Base-by-base conservation (phyloP, 768 basidiomycete species). In the Coprinellus aureogranulatus region DNA sequence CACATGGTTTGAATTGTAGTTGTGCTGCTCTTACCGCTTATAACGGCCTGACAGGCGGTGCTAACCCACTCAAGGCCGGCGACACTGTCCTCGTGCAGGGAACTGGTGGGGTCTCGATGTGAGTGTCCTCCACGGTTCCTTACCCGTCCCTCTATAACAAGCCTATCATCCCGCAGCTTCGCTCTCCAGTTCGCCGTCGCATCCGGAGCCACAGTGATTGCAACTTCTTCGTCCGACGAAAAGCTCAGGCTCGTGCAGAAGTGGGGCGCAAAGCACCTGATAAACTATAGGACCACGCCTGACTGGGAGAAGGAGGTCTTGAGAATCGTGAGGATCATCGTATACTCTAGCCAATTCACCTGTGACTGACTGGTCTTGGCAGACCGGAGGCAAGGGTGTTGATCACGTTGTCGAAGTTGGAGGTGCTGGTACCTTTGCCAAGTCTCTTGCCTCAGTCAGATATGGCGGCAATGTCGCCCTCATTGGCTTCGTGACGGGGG, bases 1-100 rank as follows among this genome's bases (percentile, higher is more conserved):
- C 23, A 20, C 5, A 27, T 14, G 5, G 41, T 25, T 34, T 31
- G 37, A 39, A 14, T 18, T 26, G 12, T 42, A 83, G 81, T 28
- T 84, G 81, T 58, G 84, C 85, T 4, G 85, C 78, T 3, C 61
- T 88, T 54, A 89, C 86, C 0, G 85, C 87, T 0, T 89, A 86
- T 71, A 85, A 82, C 59, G 80, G 80, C 4, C 68, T 88, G 50
- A 62, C 72, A 59, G 82, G 83, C 1, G 34, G 34, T 6, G 71
- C 72, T 0, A 65, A 67, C 4, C 77, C 81, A 20, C 59, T 87
- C 59, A 81, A 83, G 64, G 81, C 80, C 14, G 86, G 86, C 16
- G 83, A 87, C 59, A 75, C 74, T 20, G 81, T 87, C 25, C 76
- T 85, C 41, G 72, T 84, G 30, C 75, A 79, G 20, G 83, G 83